Base-by-base conservation (phyloP, 257 asterid species). In the Nicotiana sylvestris region DNA sequence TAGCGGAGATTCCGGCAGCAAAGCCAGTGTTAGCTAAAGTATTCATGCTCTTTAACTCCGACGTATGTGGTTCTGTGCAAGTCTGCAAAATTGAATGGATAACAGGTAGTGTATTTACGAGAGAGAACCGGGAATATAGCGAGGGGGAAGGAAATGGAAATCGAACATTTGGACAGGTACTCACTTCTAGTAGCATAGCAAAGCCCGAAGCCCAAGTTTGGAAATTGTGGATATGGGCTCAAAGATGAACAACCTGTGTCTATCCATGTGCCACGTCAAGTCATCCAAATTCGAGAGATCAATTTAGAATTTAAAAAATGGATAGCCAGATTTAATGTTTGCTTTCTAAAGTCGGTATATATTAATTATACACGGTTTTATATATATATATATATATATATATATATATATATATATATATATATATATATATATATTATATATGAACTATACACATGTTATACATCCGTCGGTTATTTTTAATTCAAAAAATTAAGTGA, bases 1-100 rank as follows among this genome's bases (percentile, higher is more conserved):
- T 35, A 86, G 91, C 79, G 79, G 89, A 83, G 55, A 92, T 80
- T 78, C 84, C 90, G 35, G 91, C 78, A 10, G 91, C 66, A 91
- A 88, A 89, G 89, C 87, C 87, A 77, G 91, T 85, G 61, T 74
- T 74, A 56, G 91, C 85, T 78, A 92, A 82, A 78, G 92, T 83
- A 88, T 86, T 90, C 99, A 95, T 93, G 66, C 82, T 80, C 33
- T 21, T 30, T 57, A n/a, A 49, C 55, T 61, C 66, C 53, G 32
- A 64, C 18, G 56, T 39, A 39, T 39, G 49, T 30, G 84, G 49
- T 25, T 66, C 43, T 78, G 78, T 16, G 74, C 53, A 35, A 81
- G 29, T 57, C 60, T 49, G 61, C 5, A 55, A 17, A 33, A 8
- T 10, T 49, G 61, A 77, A 25, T 46, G 77, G 82, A 82, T 76